These are phyloP conservation scores for Gymnopus androsaceus DNA, from an alignment of 1,284 basidiomycete genomes.

Conservation along the genomic window DNA sequence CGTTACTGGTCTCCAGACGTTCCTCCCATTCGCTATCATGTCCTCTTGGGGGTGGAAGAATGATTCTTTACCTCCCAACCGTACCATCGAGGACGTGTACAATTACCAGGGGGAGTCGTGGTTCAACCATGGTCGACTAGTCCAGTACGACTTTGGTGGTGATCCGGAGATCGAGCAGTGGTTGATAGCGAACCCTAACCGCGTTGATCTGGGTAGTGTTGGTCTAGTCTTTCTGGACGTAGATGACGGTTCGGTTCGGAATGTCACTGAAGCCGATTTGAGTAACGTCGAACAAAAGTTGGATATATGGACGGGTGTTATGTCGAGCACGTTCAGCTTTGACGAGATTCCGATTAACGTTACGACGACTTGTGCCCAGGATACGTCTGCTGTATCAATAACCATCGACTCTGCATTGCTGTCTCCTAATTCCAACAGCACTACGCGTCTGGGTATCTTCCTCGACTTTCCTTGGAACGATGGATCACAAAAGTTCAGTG, in stretches of 20 bases:
- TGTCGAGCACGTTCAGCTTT: slow-evolving; percentile 48
- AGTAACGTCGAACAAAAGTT: slow-evolving; percentile 40
- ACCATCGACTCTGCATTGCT: slow-evolving; percentile 44
- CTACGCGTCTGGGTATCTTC: slow-evolving; percentile 44
- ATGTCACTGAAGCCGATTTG: slow-evolving; percentile 44
- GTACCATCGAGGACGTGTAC: slow-evolving; percentile 46
- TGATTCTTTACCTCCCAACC: slow-evolving; percentile 49
- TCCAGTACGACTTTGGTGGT: slow-evolving; percentile 57
- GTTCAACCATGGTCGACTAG: slow-evolving; percentile 50
- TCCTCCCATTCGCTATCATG: slow-evolving; percentile 53
- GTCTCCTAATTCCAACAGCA: slow-evolving; percentile 21
- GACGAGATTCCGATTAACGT: slow-evolving; percentile 39
- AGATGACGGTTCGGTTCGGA: slow-evolving; percentile 26
- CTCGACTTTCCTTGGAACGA: slow-evolving; percentile 68
- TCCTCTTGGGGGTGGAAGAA: slow-evolving; percentile 68
- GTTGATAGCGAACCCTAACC: slow-evolving; percentile 60
- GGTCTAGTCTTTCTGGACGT: slow-evolving; percentile 46
- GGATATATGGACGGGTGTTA: slow-evolving; percentile 57
- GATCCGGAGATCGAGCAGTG: slow-evolving; percentile 51
- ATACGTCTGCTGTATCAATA: slow-evolving; percentile 42
- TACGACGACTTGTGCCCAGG: slow-evolving; percentile 42
- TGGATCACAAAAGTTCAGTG: slow-evolving; percentile 54
- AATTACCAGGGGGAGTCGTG: slow-evolving; percentile 51
- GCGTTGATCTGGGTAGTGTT: slow-evolving; percentile 54
- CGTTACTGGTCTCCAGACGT: slow-evolving; percentile 40